Evolutionary conservation across 2,329 filamentous ascomycete genomes (phyloP).

Genomic region (Penicillium glabrum): DNA sequence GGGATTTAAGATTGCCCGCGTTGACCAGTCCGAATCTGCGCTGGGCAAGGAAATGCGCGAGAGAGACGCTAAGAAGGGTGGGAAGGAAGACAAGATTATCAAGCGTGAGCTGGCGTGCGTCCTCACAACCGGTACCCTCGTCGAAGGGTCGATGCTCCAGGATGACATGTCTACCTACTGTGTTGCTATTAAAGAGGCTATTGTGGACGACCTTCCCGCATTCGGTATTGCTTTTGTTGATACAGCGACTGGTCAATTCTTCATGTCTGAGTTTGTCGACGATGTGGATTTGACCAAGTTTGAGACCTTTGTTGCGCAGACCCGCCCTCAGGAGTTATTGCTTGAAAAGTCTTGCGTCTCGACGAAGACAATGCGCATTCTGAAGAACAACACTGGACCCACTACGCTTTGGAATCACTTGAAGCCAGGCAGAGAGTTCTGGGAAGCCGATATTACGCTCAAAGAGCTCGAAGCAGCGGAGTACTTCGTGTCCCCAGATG

Average conservation of each 20-base stretch:
- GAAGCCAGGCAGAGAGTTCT: constrained; percentile 85
- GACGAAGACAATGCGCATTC: constrained; percentile 82
- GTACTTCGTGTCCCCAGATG: constrained; percentile 69
- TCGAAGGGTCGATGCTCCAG: constrained; percentile 95
- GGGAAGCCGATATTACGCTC: constrained; percentile 77
- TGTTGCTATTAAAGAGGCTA: constrained; percentile 83
- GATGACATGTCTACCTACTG: constrained; percentile 98
- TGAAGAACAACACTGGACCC: constrained; percentile 92
- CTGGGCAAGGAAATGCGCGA: constrained; percentile 99
- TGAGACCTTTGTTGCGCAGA: constrained; percentile 94
- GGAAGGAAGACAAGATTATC: constrained; percentile 89
- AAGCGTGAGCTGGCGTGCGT: constrained; percentile 86
- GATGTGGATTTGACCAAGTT: constrained; percentile 94
- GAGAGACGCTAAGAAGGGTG: constrained; percentile 59
- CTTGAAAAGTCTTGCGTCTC: constrained; percentile 86
- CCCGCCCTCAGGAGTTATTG: constrained; percentile 80
- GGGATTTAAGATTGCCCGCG: constrained; percentile 93
- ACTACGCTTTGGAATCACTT: constrained; percentile 95
- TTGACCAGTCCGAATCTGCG: constrained; percentile 95
- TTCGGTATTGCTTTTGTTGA: constrained; percentile 96
- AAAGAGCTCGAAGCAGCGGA: constrained; percentile 76
- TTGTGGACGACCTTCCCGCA: constrained; percentile 69
- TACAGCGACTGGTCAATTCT: constrained; percentile 93
- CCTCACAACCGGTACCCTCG: constrained; percentile 85
- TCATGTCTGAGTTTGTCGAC: constrained; percentile 86